A percentile compares a stretch with the other conserved stretches of the same genome.
Conservation (phyloP, 1,284 basidiomycete genomes). For the Termitomyces sp. region DNA sequence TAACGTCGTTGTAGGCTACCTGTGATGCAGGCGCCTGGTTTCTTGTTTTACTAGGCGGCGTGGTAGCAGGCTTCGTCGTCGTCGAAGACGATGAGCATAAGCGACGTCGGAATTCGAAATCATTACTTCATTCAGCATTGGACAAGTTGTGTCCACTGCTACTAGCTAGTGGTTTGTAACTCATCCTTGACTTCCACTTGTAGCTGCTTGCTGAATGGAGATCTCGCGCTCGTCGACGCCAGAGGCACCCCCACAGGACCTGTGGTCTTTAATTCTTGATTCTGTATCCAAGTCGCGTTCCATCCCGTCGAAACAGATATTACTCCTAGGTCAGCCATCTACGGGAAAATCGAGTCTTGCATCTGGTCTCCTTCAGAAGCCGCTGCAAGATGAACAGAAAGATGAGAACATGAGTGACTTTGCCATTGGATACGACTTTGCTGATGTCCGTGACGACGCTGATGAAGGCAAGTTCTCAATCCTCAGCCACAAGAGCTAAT, state of each 20-base stretch:
- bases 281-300: slow-evolving; percentile 81
- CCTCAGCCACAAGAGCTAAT: slow-evolving; percentile 3
- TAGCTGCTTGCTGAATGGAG: slow-evolving; percentile 23
- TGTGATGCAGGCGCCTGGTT: background rate
- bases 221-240: slow-evolving; percentile 58
- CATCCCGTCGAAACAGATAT: slow-evolving; percentile 81
- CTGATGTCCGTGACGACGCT: slow-evolving; percentile 79
- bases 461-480: slow-evolving; percentile 69
- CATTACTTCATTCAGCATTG: background rate
- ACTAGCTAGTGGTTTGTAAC: background rate
- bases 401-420: slow-evolving; percentile 60
- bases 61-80: slow-evolving; percentile 3
- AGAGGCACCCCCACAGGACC: slow-evolving; percentile 68
- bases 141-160: too few relatives aligned
- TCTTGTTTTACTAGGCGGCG: background rate
- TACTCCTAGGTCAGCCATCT: slow-evolving; percentile 73
- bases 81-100: slow-evolving; percentile 9
- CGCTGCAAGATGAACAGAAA: slow-evolving; percentile 47
- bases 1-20: slow-evolving; percentile 15
- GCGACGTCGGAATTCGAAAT: slow-evolving; percentile 24
- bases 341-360: slow-evolving; percentile 75
- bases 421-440: slow-evolving; percentile 84
- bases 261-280: slow-evolving; percentile 90
- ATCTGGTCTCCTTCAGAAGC: slow-evolving; percentile 66
- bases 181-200: slow-evolving; percentile 6